phyloP scores from a whole-genome alignment of 768 basidiomycete genomes.

The Suillus subalutaceus region DNA sequence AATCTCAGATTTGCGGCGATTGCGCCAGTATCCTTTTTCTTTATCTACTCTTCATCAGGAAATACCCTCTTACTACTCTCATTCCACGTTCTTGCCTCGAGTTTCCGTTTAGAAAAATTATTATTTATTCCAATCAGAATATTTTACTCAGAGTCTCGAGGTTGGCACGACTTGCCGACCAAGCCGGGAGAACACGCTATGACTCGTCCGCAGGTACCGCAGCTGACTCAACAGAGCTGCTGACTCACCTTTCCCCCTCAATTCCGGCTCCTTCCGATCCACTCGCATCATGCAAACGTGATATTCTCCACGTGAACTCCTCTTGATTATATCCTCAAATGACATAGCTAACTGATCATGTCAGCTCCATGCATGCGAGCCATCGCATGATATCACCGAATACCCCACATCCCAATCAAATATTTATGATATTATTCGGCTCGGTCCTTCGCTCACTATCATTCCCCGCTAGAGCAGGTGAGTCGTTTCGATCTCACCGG shows the following conservation, averaged over 20 bases:
- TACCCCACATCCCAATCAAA: not conserved
- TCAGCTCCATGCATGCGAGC: not conserved
- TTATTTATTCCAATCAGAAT: not conserved
- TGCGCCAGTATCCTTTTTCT: conserved; percentile 7
- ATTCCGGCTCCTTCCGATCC: conserved; percentile 12
- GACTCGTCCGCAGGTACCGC: conserved; percentile 12
- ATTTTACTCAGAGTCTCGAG: not conserved
- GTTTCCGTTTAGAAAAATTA: conserved; percentile 19
- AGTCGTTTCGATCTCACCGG: not conserved
- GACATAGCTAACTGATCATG: not conserved
- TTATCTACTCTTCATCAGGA: conserved; percentile 5
- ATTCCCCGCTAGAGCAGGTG: not conserved
- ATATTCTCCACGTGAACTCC: not conserved
- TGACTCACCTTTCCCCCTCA: conserved; percentile 19
- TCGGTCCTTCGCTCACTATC: not conserved
- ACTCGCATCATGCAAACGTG: not conserved
- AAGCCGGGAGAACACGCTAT: conserved; percentile 1
- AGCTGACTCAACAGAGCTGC: conserved; percentile 20
- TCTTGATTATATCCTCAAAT: not conserved
- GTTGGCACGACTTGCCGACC: conserved; percentile 8
- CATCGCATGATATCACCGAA: not conserved
- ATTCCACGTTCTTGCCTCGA: conserved; percentile 36
- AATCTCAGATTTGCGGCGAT: conserved; percentile 37
- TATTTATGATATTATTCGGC: not conserved
- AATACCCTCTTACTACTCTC: conserved; percentile 9